Evolutionary conservation across 2,329 filamentous ascomycete species (phyloP), one percentile per base, ranked within the genome.

Genomic region (Paecilomyces sp.): DNA sequence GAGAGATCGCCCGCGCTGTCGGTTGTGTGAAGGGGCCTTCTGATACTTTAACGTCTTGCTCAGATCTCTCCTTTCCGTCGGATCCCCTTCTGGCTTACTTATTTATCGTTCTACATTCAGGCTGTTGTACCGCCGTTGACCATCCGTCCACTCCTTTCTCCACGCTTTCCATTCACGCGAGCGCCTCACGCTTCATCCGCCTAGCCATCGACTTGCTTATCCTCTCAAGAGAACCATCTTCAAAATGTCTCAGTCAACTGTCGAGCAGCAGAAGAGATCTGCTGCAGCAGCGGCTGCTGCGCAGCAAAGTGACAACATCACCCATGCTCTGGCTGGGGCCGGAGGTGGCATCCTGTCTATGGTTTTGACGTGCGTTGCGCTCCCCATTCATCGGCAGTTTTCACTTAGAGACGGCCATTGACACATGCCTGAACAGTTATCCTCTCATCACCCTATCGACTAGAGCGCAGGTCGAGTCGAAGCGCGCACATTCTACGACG

Each of bases 381-480:
- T 2, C 25, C 25, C 13, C 28, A 15, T 57, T 53, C 53, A 54
- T 55, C 57, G 59, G 50, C 31, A 31, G n/a, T 41, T 58, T 28
- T 15, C 22, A 50, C 50, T 18, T 30, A n/a, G 24, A 13, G 18
- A 9, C 3, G n/a, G 12, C 34, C 58, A 54, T 56, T 22, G 53
- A 64, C 57, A 57, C 22, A 57, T 55, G 18, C 57, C 53, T 31
- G 58, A 36, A 56, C 71, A 94, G 91, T 66, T 97, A 97, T 76
- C 94, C 94, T 51, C 87, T 99, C 68, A 96, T 99, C 73, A 97
- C 94, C 34, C 88, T 99, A 64, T 99, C 94, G 24, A 99, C 94
- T 34, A 90, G 94, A 73, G 94, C 94, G 52, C 94, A 99, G 77
- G 93, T 99, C 75, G 94, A 99, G 79, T 97, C 94, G 61, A 94